Evolutionary conservation across 2,329 filamentous ascomycete genomes (phyloP).

Genomic region (Fusarium sp.): DNA sequence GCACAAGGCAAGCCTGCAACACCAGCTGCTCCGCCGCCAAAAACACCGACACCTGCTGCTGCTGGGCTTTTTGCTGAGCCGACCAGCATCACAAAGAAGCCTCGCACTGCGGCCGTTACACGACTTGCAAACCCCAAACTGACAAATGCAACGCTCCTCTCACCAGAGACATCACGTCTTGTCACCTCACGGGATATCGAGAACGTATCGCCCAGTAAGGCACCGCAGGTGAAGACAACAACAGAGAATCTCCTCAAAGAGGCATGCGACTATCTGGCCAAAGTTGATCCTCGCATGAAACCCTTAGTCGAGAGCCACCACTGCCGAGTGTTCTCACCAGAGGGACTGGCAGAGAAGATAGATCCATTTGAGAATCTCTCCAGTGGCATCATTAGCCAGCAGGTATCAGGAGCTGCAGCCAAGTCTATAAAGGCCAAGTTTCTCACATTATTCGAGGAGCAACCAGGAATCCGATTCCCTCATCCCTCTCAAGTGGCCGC

Average conservation of each 20-base stretch:
- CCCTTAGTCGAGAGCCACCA: slow-evolving; percentile 78
- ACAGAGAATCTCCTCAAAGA: slow-evolving; percentile 79
- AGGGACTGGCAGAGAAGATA: slow-evolving; percentile 84
- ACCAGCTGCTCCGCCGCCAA: slow-evolving; percentile 49
- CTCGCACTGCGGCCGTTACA: slow-evolving; percentile 56
- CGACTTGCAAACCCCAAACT: slow-evolving; percentile 72
- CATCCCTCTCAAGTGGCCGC: slow-evolving; percentile 77
- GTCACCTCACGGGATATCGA: slow-evolving; percentile 63
- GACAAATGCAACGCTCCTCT: slow-evolving; percentile 78
- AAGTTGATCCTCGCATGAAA: slow-evolving; percentile 77
- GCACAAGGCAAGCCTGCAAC: slow-evolving; percentile 37
- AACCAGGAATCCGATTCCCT: slow-evolving; percentile 69
- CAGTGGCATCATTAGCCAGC: slow-evolving; percentile 93
- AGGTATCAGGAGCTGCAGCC: slow-evolving; percentile 93
- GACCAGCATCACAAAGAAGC: slow-evolving; percentile 51
- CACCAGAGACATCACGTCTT: slow-evolving; percentile 75
- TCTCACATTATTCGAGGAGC: slow-evolving; percentile 73
- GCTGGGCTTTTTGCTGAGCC: slow-evolving; percentile 54
- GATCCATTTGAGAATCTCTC: slow-evolving; percentile 88
- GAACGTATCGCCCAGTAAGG: slow-evolving; percentile 60
- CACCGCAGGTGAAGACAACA: slow-evolving; percentile 58
- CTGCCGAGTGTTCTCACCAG: slow-evolving; percentile 83
- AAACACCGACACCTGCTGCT: slow-evolving; percentile 62
- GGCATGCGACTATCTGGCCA: slow-evolving; percentile 79
- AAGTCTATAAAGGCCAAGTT: slow-evolving; percentile 90